Evolutionary conservation across 306 rosid genomes (phyloP).

Genomic region (Potentilla sterilis): DNA sequence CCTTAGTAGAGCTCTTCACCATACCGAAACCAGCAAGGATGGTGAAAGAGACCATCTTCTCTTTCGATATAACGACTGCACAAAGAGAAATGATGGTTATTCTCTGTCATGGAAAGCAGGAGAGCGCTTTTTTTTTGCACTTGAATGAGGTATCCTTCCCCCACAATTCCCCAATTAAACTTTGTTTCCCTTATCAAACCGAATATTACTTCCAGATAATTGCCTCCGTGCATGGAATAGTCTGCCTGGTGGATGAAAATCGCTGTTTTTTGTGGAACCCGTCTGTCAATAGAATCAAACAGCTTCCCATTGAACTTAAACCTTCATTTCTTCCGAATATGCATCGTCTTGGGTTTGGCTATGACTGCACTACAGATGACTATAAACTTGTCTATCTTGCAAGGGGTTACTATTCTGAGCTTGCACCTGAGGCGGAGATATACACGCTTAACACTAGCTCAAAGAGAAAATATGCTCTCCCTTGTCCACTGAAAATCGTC

Average conservation of each 20-base stretch:
- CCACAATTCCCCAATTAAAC: neutral
- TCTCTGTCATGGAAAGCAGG: neutral
- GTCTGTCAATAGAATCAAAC: neutral
- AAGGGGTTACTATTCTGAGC: neutral
- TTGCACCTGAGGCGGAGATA: neutral
- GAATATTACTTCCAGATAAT: neutral
- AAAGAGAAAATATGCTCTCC: neutral
- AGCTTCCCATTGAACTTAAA: neutral
- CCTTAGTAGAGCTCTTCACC: neutral
- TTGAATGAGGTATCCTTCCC: neutral
- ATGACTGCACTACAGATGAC: neutral
- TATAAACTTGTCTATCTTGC: neutral
- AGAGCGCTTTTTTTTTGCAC: neutral
- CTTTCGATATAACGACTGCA: neutral
- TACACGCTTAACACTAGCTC: neutral
- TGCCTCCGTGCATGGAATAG: neutral
- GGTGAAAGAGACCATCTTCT: neutral
- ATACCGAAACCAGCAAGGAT: neutral
- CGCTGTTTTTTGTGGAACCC: slow-evolving; percentile 1
- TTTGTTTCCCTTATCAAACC: neutral
- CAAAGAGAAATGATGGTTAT: neutral
- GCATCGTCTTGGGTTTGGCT: neutral
- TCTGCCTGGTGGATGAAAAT: neutral
- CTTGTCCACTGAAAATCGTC: neutral
- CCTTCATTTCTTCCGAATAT: neutral